These are phyloP conservation scores for Suhomyces panamericanus DNA, from an alignment of 1,139 yeast genomes.

Conservation along the genomic window DNA sequence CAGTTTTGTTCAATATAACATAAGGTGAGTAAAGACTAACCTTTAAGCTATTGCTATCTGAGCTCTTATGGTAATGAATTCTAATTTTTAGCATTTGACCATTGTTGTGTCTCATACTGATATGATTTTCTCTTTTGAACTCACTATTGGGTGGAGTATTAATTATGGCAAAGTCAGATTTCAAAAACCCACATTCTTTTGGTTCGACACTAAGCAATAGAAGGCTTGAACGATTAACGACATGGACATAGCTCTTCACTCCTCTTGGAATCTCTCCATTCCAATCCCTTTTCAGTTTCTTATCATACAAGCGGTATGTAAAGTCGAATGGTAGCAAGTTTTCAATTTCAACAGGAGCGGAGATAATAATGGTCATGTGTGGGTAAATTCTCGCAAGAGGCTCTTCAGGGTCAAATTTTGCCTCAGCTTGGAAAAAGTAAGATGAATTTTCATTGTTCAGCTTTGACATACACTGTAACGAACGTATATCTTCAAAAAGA, in stretches of 20 bases:
- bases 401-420: slow-evolving; percentile 59
- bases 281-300: slow-evolving; percentile 72
- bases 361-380: slow-evolving; percentile 71
- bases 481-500: slow-evolving; percentile 50
- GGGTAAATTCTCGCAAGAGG: slow-evolving; percentile 80
- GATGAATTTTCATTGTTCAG: slow-evolving; percentile 39
- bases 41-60: slow-evolving; percentile 52
- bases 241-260: slow-evolving; percentile 70
- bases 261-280: slow-evolving; percentile 63
- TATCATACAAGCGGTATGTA: slow-evolving; percentile 74
- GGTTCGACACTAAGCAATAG: slow-evolving; percentile 75
- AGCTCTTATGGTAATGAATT: slow-evolving; percentile 60
- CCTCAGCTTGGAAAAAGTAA: slow-evolving; percentile 75
- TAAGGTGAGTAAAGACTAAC: slow-evolving; percentile 84
- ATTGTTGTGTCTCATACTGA: slow-evolving; percentile 52
- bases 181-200: slow-evolving; percentile 57
- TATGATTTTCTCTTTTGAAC: slow-evolving; percentile 54
- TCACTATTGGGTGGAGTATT: slow-evolving; percentile 58
- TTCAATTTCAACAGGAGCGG: slow-evolving; percentile 86
- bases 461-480: slow-evolving; percentile 59
- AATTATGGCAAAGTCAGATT: slow-evolving; percentile 80
- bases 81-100: slow-evolving; percentile 68
- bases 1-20: slow-evolving; percentile 77
- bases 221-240: slow-evolving; percentile 70
- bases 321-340: slow-evolving; percentile 84